Percentiles rank a stretch among this genome's conserved stretches.
Evolutionary conservation across 495 filamentous ascomycete genomes (phyloP).

Genomic region (Pseudevernia furfuracea): DNA sequence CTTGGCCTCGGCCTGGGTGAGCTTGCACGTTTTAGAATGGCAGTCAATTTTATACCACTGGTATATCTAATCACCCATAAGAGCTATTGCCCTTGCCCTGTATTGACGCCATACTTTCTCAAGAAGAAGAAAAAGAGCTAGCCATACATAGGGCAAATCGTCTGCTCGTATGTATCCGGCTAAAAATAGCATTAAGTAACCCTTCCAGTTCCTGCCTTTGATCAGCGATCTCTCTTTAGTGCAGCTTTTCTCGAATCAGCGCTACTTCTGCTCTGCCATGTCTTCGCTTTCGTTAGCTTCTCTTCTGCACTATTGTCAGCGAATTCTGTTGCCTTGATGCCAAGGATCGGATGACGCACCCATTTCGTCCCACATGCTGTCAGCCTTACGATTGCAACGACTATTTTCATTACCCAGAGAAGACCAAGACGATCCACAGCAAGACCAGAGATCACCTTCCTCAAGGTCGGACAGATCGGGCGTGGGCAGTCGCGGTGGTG

Average conservation of each 20-base stretch:
- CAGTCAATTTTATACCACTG: neutral
- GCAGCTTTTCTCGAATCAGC: neutral
- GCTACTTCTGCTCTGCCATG: constrained; percentile 6
- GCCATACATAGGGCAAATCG: too few relatives aligned
- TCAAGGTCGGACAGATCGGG: constrained; percentile 26
- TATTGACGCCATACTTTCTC: neutral
- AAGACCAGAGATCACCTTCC: constrained; percentile 25
- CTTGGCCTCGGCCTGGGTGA: neutral
- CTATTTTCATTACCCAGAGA: neutral
- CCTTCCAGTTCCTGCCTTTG: neutral
- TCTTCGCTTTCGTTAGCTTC: constrained; percentile 1
- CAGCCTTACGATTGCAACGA: neutral
- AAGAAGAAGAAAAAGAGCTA: neutral
- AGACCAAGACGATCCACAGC: constrained; percentile 12
- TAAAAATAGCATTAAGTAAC: neutral
- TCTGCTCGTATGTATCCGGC: neutral
- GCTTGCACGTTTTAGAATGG: neutral
- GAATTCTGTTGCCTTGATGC: neutral
- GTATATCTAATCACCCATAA: too few relatives aligned
- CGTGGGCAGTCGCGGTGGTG: constrained; percentile 21
- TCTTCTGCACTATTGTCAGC: constrained; percentile 4
- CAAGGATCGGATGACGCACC: constrained; percentile 1
- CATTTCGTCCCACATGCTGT: constrained; percentile 15
- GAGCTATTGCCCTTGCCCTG: neutral
- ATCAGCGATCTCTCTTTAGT: neutral